Percentiles rank a stretch among this genome's conserved stretches.
phyloP scores from a whole-genome alignment of 106 monocot species.

The Phalaenopsis aphrodite region DNA sequence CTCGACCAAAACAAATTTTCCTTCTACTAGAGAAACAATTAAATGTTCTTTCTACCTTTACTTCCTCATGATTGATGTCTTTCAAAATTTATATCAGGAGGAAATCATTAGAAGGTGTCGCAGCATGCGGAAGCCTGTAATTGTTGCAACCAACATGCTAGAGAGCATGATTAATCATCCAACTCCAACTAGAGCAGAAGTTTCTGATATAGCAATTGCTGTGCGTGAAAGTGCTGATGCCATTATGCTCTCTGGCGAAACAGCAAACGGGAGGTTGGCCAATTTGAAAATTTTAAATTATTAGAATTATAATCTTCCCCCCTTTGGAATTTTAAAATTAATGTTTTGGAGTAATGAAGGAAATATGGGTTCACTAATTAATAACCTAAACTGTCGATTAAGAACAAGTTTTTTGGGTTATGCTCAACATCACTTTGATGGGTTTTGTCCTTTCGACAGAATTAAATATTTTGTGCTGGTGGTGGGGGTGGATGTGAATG shows the following conservation, averaged over 20 bases:
- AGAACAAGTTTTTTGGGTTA: neutral
- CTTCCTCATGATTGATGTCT: neutral
- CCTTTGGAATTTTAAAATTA: neutral
- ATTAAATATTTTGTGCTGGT: neutral
- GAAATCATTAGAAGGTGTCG: slow-evolving; percentile 82
- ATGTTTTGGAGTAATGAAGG: neutral
- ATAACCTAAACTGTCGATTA: neutral
- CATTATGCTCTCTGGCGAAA: slow-evolving; percentile 97
- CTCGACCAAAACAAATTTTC: neutral
- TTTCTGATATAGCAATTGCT: slow-evolving; percentile 96
- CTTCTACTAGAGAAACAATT: neutral
- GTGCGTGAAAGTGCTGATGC: slow-evolving; percentile 91
- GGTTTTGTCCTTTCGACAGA: neutral
- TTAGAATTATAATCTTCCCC: neutral
- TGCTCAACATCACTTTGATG: no score
- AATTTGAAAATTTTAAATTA: neutral
- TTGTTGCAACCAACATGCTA: slow-evolving; percentile 95
- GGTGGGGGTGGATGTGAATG: no score
- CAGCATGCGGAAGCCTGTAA: slow-evolving; percentile 84
- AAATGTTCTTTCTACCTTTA: neutral
- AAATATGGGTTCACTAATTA: neutral
- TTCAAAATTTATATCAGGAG: slow-evolving; percentile 31
- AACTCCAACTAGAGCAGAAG: slow-evolving; percentile 94
- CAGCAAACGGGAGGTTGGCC: slow-evolving; percentile 86
- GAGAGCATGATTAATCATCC: slow-evolving; percentile 98